A percentile compares a stretch with the other conserved stretches of the same genome.
Conservation (phyloP, 2,329 filamentous ascomycete genomes). For the Penicillium sp. region DNA sequence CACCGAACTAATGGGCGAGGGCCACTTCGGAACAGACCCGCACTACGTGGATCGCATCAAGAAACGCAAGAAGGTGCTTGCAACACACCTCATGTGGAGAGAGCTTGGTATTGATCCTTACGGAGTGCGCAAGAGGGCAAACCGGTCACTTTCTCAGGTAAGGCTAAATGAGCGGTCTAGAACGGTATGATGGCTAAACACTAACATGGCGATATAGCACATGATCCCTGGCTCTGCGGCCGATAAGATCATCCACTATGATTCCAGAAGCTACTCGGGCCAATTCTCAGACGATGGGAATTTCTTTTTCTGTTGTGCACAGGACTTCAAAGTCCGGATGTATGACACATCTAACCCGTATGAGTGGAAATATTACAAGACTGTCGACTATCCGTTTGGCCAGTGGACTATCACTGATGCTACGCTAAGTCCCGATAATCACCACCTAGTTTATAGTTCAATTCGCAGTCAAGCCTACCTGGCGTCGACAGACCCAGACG, state of each 20-base stretch:
- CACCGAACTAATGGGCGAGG: slow-evolving; percentile 74
- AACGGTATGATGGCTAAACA: neutral
- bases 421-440: slow-evolving; percentile 86
- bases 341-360: slow-evolving; percentile 97
- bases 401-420: slow-evolving; percentile 97
- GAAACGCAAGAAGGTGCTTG: slow-evolving; percentile 62
- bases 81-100: slow-evolving; percentile 72
- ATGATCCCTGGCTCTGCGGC: slow-evolving; percentile 76
- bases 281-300: slow-evolving; percentile 97
- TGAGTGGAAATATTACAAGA: slow-evolving; percentile 95
- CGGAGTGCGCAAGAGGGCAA: slow-evolving; percentile 60
- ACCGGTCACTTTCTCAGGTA: slow-evolving; percentile 69
- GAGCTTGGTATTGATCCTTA: slow-evolving; percentile 71
- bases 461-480: slow-evolving; percentile 82
- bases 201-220: slow-evolving; percentile 47
- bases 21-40: slow-evolving; percentile 73
- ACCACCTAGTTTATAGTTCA: slow-evolving; percentile 86
- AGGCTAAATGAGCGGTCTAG: slow-evolving; percentile 12
- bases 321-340: slow-evolving; percentile 94
- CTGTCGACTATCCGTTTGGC: slow-evolving; percentile 78
- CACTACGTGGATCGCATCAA: slow-evolving; percentile 49
- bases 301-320: slow-evolving; percentile 90
- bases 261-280: slow-evolving; percentile 85
- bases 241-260: slow-evolving; percentile 86
- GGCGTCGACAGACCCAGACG: slow-evolving; percentile 80